A percentile compares a stretch with the other conserved stretches of the same genome.
phyloP scores from a whole-genome alignment of 257 asterid species.

The Solanum infundibuliforme region DNA sequence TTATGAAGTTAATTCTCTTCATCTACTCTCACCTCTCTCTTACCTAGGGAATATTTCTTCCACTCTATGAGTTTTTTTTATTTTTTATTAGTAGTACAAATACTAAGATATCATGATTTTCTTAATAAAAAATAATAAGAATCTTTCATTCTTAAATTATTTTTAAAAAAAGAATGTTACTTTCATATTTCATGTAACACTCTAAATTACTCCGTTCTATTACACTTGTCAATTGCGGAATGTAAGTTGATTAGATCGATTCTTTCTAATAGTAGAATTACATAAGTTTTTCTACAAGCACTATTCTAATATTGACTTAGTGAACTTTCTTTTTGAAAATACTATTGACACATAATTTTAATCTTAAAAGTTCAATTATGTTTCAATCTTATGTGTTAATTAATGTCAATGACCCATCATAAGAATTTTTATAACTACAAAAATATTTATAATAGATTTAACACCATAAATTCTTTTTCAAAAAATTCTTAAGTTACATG shows the following conservation, averaged over 20 bases:
- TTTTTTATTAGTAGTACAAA: background rate
- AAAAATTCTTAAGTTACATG: background rate
- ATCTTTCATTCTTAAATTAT: background rate
- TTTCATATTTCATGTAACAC: background rate
- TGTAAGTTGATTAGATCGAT: background rate
- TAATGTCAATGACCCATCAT: background rate
- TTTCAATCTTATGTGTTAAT: background rate
- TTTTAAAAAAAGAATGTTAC: background rate
- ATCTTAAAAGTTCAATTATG: too few relatives aligned
- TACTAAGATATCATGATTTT: background rate
- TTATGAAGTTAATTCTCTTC: background rate
- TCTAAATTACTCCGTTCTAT: background rate
- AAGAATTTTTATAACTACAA: too few relatives aligned
- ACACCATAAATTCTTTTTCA: background rate
- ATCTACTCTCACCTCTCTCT: background rate
- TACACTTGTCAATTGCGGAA: background rate
- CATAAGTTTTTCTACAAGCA: too few relatives aligned
- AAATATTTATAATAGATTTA: background rate
- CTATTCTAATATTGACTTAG: too few relatives aligned
- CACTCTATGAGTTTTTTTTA: slow-evolving; percentile 7
- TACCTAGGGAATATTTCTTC: slow-evolving; percentile 22
- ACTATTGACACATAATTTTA: too few relatives aligned
- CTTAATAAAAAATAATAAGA: too few relatives aligned
- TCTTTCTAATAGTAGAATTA: too few relatives aligned
- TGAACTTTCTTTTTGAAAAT: too few relatives aligned